Evolutionary conservation across 768 basidiomycete genomes (phyloP), one percentile per base, ranked within the genome.

Genomic region (Tylopilus sp.): DNA sequence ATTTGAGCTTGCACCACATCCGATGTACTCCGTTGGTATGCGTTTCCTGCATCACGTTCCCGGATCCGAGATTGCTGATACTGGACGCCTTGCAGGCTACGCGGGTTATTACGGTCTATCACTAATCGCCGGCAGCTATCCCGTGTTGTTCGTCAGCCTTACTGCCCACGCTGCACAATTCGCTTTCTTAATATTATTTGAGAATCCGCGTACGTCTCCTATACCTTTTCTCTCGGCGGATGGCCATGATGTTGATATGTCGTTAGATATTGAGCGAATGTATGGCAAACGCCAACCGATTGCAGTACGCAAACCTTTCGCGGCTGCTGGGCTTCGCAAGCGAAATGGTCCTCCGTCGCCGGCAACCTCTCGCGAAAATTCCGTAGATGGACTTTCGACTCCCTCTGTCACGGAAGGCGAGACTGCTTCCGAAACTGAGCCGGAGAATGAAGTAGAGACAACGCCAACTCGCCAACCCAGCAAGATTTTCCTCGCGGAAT

Each of bases 101-200:
- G 91, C 92, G n/a, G 93, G 95, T 8, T 95, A 97, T 66, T 99
- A 98, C 64, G 97, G 97, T 21, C 78, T 98, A 20, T 95, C 93
- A 2, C 80, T 99, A 57, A 87, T 95, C 50, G 79, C 83, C 22
- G 93, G 91, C 17, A 91, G 88, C 68, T 92, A 95, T 60, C 78
- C 86, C 0, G 94, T 98, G 10, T 74, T 99, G 12, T 98, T 98
- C 62, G 91, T 86, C 55, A 94, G 91, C 58, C 80, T 99, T n/a
- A 85, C 85, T 2, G 95, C 90, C 0, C 97, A 99, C 62, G 91
- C 94, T 0, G 89, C 91, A 17, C 97, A 99, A 61, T 99, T 99
- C 68, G 93, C 86, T 2, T 99, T 99, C 79, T 75, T 99, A 47
- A 78, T 94, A 15, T 86, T 86, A 69, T 98, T 99, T 62, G 97